Base-by-base conservation (phyloP, 257 asterid species). In the Cinchona pubescens region DNA sequence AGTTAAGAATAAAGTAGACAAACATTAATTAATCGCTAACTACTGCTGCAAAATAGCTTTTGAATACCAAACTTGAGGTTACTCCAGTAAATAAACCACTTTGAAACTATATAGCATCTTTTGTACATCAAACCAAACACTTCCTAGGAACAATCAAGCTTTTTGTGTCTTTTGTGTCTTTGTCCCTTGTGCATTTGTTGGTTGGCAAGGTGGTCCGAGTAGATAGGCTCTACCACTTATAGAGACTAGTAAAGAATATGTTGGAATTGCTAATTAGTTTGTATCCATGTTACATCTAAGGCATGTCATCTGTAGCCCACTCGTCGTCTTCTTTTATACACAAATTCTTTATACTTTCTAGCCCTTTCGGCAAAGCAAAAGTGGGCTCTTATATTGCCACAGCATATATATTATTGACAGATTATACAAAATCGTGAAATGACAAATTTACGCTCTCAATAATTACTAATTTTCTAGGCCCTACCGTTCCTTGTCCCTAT, bases 261-360 rank as follows among this genome's bases (percentile, higher is more conserved):
- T 21, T 9, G 63, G 18, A 25, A 38, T 71, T 18, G 51, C 66
- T 19, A 21, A 29, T 45, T 45, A 45, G 49, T 45, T 16, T 45
- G 49, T 56, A 66, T 55, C 78, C 37, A n/a, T n/a, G 37, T 65
- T 30, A 10, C 23, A 30, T 23, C 46, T 40, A 62, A 59, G 66
- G 59, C 38, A 74, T 70, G 80, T 71, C 45, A n/a, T 34, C 32
- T 49, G 66, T 29, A 67, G 23, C 49, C 73, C 73, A 75, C 69
- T 61, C 63, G 76, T 30, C 63, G 46, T 67, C 76, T 14, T 55
- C 68, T 38, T 25, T 32, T 21, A 32, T n/a, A 74, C 27, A 55
- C 56, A 10, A 58, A 30, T 55, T 67, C 69, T 32, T 29, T n/a
- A 60, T 60, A 58, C 60, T 37, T 79, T 46, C 51, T 3, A 35